phyloP scores from a whole-genome alignment of 345 rosid genomes.

The Boechera retrofracta region DNA sequence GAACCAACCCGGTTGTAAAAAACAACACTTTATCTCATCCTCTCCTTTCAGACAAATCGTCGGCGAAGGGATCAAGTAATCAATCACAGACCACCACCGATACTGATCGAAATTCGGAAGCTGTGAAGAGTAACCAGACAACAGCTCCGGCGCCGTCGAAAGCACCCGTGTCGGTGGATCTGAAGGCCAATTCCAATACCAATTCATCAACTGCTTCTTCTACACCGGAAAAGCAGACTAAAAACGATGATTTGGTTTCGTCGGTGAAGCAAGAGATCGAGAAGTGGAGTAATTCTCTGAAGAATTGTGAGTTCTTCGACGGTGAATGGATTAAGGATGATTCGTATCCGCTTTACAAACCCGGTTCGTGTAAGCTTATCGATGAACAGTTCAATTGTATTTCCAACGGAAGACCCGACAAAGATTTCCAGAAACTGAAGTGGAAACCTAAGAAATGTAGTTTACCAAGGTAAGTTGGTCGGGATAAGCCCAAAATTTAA shows the following conservation, averaged over 20 bases:
- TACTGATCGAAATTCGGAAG: background rate
- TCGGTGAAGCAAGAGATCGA: constrained; percentile 53
- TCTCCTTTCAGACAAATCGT: constrained; percentile 25
- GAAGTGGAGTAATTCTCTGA: constrained; percentile 54
- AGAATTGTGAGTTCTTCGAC: constrained; percentile 82
- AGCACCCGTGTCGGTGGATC: constrained; percentile 42
- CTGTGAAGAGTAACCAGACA: constrained; percentile 27
- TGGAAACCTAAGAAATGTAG: constrained; percentile 93
- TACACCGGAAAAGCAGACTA: constrained; percentile 47
- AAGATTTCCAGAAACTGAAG: constrained; percentile 66
- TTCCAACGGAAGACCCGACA: constrained; percentile 84
- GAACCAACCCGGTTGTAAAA: constrained; percentile 8
- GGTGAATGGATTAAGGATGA: constrained; percentile 88
- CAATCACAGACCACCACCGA: constrained; percentile 16
- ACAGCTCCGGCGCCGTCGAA: constrained; percentile 33
- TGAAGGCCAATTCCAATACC: constrained; percentile 24
- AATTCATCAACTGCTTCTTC: constrained; percentile 44
- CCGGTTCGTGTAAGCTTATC: constrained; percentile 79
- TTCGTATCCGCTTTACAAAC: constrained; percentile 89
- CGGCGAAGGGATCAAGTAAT: constrained; percentile 24
- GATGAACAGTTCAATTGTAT: constrained; percentile 91
- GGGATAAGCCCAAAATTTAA: background rate
- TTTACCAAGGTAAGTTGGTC: constrained; percentile 70
- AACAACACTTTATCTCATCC: constrained; percentile 32
- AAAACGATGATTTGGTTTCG: constrained; percentile 36